phyloP scores from a whole-genome alignment of 129 eudicot genomes.

The Ambrosia trifida region DNA sequence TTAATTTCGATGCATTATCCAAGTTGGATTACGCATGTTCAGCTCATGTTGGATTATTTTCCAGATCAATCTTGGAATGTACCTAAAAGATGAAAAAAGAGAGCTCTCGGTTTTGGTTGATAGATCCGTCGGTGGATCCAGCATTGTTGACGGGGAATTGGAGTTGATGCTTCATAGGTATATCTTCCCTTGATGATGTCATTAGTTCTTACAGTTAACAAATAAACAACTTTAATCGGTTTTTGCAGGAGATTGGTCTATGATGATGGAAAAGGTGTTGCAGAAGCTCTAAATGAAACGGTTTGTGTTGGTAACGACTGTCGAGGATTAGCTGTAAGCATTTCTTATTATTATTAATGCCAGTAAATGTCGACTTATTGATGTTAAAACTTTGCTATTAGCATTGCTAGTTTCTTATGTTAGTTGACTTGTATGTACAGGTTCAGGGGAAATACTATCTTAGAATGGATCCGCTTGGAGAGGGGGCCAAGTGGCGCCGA shows the following conservation, averaged over 20 bases:
- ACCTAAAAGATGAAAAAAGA: constrained; percentile 64
- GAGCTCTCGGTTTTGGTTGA: constrained; percentile 84
- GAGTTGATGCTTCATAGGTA: constrained; percentile 94
- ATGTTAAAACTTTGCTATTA: background rate
- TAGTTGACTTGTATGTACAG: constrained; percentile 40
- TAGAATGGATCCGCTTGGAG: constrained; percentile 76
- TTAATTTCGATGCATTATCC: background rate
- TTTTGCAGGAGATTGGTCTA: constrained; percentile 71
- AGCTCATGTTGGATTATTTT: constrained; percentile 17
- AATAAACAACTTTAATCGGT: background rate
- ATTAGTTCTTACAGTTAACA: background rate
- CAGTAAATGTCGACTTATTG: background rate
- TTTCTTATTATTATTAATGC: constrained; percentile 1
- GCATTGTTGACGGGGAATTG: constrained; percentile 80
- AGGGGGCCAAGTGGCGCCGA: constrained; percentile 97
- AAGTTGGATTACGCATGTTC: background rate
- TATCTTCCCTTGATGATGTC: background rate
- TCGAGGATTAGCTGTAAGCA: constrained; percentile 81
- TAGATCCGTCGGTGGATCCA: constrained; percentile 92
- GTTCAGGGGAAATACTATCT: constrained; percentile 81
- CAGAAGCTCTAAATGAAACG: constrained; percentile 85
- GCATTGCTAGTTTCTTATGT: constrained; percentile 1
- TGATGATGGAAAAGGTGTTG: constrained; percentile 94
- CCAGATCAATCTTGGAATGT: constrained; percentile 91
- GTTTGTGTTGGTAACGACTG: constrained; percentile 60